These are phyloP conservation scores for Septoria linicola DNA, from an alignment of 2,329 filamentous ascomycete species.

Conservation along the genomic window DNA sequence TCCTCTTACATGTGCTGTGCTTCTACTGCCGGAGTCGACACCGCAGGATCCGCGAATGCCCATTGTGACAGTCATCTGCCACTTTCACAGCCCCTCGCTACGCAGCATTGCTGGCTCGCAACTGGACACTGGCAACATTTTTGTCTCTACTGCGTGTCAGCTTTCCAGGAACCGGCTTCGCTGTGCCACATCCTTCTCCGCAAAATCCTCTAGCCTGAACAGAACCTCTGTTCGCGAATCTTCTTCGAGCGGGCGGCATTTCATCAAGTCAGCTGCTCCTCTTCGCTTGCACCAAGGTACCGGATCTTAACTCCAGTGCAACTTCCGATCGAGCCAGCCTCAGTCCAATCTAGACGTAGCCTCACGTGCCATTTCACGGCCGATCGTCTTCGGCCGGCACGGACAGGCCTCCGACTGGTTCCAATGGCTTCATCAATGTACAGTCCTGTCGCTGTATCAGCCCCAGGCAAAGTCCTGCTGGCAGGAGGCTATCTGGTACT, in stretches of 20 bases:
- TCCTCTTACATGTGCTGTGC: not conserved
- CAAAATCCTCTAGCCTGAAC: slow-evolving; percentile 22
- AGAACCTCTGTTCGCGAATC: slow-evolving; percentile 8
- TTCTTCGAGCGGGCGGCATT: slow-evolving; percentile 4
- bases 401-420: slow-evolving; percentile 19
- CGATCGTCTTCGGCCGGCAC: slow-evolving; percentile 22
- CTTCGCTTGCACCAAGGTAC: slow-evolving; percentile 10
- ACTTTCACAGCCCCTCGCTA: slow-evolving; percentile 4
- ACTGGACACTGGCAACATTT: not conserved
- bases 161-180: not conserved
- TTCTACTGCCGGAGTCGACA: not conserved
- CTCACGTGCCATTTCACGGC: not conserved
- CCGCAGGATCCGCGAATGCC: not conserved
- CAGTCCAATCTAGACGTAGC: not conserved
- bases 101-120: not conserved
- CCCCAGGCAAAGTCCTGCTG: slow-evolving; percentile 92
- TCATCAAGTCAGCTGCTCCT: slow-evolving; percentile 2
- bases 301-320: slow-evolving; percentile 11
- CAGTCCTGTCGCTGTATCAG: slow-evolving; percentile 61
- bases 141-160: not conserved
- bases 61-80: slow-evolving; percentile 10
- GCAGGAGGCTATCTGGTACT: slow-evolving; percentile 94
- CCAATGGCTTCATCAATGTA: slow-evolving; percentile 17
- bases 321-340: slow-evolving; percentile 4
- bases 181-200: slow-evolving; percentile 10